Percentiles rank a stretch among this genome's conserved stretches.
These are phyloP conservation scores for Lasiosphaeria miniovina DNA, from an alignment of 495 filamentous ascomycete species.

Conservation along the genomic window DNA sequence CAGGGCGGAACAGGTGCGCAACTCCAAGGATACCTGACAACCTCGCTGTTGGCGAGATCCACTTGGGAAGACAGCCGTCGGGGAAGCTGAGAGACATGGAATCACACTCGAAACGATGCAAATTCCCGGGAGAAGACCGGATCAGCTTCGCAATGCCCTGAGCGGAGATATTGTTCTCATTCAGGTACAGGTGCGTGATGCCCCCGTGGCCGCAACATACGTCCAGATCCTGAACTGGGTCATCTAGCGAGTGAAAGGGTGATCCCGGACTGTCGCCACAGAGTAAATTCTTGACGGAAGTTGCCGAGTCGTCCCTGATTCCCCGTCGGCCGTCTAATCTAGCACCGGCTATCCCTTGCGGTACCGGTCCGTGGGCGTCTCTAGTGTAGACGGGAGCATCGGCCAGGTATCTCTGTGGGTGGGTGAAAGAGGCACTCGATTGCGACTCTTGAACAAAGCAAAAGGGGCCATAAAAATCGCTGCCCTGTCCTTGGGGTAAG, in stretches of 20 bases:
- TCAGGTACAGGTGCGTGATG: slow-evolving; percentile 44
- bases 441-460: slow-evolving; percentile 37
- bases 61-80: slow-evolving; percentile 7
- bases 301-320: slow-evolving; percentile 30
- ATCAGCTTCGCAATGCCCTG: slow-evolving; percentile 32
- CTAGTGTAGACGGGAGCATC: slow-evolving; percentile 38
- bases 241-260: slow-evolving; percentile 3
- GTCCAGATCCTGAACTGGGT: slow-evolving; percentile 17
- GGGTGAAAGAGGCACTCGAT: slow-evolving; percentile 31
- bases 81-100: slow-evolving; percentile 15
- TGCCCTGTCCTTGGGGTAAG: slow-evolving; percentile 19
- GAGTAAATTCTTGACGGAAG: slow-evolving; percentile 28
- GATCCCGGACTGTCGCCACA: slow-evolving; percentile 15
- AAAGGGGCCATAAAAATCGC: slow-evolving; percentile 31
- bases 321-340: slow-evolving; percentile 33
- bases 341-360: neutral
- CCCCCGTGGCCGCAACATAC: slow-evolving; percentile 25
- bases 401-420: slow-evolving; percentile 36
- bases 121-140: slow-evolving; percentile 29
- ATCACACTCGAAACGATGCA: slow-evolving; percentile 47
- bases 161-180: slow-evolving; percentile 34
- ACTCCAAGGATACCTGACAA: slow-evolving; percentile 36
- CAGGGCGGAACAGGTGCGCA: slow-evolving; percentile 43
- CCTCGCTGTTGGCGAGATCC: slow-evolving; percentile 13
- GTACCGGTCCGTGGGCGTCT: neutral